Evolutionary conservation across 805 yeast genomes (phyloP).

Genomic region (Teunomyces aglyptinius): DNA sequence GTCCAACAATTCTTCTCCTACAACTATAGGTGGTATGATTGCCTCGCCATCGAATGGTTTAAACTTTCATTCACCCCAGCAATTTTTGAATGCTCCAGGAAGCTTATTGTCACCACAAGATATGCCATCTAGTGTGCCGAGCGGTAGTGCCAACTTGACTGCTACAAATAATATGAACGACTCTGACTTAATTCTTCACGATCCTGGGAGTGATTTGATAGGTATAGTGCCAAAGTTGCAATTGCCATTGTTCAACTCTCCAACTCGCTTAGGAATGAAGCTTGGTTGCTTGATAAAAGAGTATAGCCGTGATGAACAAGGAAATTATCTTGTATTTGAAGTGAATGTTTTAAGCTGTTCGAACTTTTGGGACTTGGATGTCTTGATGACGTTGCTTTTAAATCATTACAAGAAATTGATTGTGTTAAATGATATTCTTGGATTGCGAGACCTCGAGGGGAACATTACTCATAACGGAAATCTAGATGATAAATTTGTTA

Average conservation of each 20-base stretch:
- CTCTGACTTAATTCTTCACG: slow-evolving; percentile 33
- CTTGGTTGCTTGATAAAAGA: slow-evolving; percentile 65
- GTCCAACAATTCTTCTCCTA: slow-evolving; percentile 21
- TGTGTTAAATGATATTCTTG: slow-evolving; percentile 39
- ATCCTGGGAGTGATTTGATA: slow-evolving; percentile 49
- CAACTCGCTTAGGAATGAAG: slow-evolving; percentile 65
- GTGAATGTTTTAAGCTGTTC: slow-evolving; percentile 73
- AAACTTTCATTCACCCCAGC: slow-evolving; percentile 37
- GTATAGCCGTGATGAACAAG: slow-evolving; percentile 4
- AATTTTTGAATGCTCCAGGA: slow-evolving; percentile 31
- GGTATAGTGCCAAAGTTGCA: slow-evolving; percentile 61
- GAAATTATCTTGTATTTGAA: slow-evolving; percentile 46
- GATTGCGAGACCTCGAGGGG: slow-evolving; percentile 23
- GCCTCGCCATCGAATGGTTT: slow-evolving; percentile 33
- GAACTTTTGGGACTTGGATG: slow-evolving; percentile 55
- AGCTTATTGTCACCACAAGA: slow-evolving; percentile 34
- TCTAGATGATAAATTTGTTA: slow-evolving; percentile 9
- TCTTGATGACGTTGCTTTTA: slow-evolving; percentile 54
- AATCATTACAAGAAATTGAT: slow-evolving; percentile 62
- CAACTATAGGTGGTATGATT: slow-evolving; percentile 17
- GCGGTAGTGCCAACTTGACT: neutral
- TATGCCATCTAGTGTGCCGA: slow-evolving; percentile 8
- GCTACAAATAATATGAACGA: neutral
- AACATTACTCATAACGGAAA: slow-evolving; percentile 6
- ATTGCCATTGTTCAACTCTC: slow-evolving; percentile 67